A percentile compares a stretch with the other conserved stretches of the same genome.
Evolutionary conservation across 495 filamentous ascomycete species (phyloP).

Genomic region (Penicillium cataractarum): DNA sequence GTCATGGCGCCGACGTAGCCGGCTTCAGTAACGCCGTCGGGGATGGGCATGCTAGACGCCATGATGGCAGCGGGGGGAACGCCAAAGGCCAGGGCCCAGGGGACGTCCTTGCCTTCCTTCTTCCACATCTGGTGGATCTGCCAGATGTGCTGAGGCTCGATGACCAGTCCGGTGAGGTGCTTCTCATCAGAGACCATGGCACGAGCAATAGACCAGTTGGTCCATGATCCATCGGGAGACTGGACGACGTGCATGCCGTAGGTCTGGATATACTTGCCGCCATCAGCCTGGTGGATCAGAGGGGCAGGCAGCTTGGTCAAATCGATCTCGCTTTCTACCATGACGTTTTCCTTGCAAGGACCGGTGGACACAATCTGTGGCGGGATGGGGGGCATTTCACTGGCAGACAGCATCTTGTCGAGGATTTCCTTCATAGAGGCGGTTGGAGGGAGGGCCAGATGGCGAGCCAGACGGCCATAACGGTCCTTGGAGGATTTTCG

Average conservation of each 20-base stretch:
- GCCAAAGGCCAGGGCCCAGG: constrained; percentile 42
- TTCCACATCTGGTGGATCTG: constrained; percentile 45
- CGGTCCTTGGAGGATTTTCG: constrained; percentile 28
- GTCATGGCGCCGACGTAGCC: constrained; percentile 44
- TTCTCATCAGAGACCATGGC: constrained; percentile 42
- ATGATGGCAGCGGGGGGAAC: constrained; percentile 47
- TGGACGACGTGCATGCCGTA: constrained; percentile 45
- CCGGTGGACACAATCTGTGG: constrained; percentile 30
- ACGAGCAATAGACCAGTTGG: constrained; percentile 49
- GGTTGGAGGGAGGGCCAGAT: constrained; percentile 35
- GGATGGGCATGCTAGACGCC: constrained; percentile 44
- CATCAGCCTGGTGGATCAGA: constrained; percentile 37
- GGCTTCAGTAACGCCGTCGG: constrained; percentile 39
- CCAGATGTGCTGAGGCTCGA: constrained; percentile 39
- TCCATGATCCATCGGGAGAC: constrained; percentile 42
- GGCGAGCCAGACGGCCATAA: constrained; percentile 40
- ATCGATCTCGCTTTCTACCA: constrained; percentile 40
- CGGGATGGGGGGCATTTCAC: constrained; percentile 27
- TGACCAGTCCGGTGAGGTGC: constrained; percentile 36
- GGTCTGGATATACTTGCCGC: constrained; percentile 47
- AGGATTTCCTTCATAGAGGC: constrained; percentile 36
- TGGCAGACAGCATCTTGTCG: constrained; percentile 35
- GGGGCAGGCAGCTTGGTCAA: constrained; percentile 40
- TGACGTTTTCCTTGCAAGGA: constrained; percentile 40
- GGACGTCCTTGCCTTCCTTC: constrained; percentile 37